Base-by-base conservation (phyloP, 108 stramenopile species). In the Cyclotella choctawhatcheeana region DNA sequence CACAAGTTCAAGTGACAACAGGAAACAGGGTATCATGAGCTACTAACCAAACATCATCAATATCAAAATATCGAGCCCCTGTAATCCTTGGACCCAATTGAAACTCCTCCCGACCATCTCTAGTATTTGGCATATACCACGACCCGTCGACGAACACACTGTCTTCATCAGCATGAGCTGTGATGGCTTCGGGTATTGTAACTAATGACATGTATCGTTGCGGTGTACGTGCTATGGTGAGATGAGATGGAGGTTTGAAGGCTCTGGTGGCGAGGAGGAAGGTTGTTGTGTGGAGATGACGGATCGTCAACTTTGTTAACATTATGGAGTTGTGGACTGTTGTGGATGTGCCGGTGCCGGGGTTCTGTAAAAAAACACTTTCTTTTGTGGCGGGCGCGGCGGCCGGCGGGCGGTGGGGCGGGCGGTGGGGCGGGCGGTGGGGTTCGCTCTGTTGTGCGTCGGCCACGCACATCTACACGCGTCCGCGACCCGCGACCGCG, bases 51-150 rank as follows among this genome's bases (percentile, higher is more conserved):
- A 91, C 69, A 47, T 91, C 89, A 48, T 81, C 86, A 60, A 91
- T 86, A 51, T 93, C 92, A 62, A 87, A 85, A 61, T 82, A 86
- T 10, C 58, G 47, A 10, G 88, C 83, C 44, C 86, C 84, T 6
- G 77, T 81, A 25, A 93, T 79, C 16, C 92, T 60, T 18, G 92
- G 92, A 20, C 92, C 92, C 6, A 55, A 45, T 0, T 33, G 32
- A 69, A 76, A 81, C 63, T 77, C 71, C 20, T 43, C 25, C 0
- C 71, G 64, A 20, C 47, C 69, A 29, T 61, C 61, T 17, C 81
- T 63, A 24, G 81, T 53, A 5, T 48, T 31, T 31, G 74, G 68
- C 70, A 77, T 76, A 64, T 81, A 56, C 81, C 81, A 81, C 13
- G 75, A 77, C 21, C 73, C 81, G 43, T 81, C 81, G 20, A 74